Evolutionary conservation across 495 filamentous ascomycete genomes (phyloP), one percentile per base, ranked within the genome.

Genomic region (Opeltia flavorubescens): DNA sequence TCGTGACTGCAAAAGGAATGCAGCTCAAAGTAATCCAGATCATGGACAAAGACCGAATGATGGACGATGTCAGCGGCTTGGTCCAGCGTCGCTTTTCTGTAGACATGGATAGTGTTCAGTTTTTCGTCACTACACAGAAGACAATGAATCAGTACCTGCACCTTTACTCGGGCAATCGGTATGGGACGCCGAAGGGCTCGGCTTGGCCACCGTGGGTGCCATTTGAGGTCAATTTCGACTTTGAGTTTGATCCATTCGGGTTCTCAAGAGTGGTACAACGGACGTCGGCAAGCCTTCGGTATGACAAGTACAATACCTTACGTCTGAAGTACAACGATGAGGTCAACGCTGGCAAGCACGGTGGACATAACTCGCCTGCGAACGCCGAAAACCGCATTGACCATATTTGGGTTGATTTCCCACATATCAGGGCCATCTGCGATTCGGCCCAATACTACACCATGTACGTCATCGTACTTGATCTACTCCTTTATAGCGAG

Each of bases 191-290:
- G 12, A 70, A 77, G 24, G 83, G 82, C 13, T 87, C 87, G 25
- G 78, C 83, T 4, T 98, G 91, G 91, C 91, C 91, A 3, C 91
- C 91, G 25, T 98, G 91, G 91, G 82, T 96, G 30, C 89, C 91
- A 3, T 78, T 96, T 66, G 91, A 98, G 65, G 84, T 93, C 48
- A 95, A 95, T 82, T 95, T 95, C 51, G 89, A 96, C 65, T 98
- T 95, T 64, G 66, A 86, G 45, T 68, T 82, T 17, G 83, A 89
- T 57, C 89, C 91, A 1, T 95, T 94, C 57, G 91, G 93, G 25
- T 96, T 95, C 68, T 88, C 86, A 52, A 76, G 93, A 24, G 86
- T 96, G 25, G 86, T 98, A 35, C 84, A 95, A 55, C 84, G 85
- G 61, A 98, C 91, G 5, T 96, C 91, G 1, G 89, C 89, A 28